Conservation (phyloP, 129 eudicot species). For the Lactuca sativa region DNA sequence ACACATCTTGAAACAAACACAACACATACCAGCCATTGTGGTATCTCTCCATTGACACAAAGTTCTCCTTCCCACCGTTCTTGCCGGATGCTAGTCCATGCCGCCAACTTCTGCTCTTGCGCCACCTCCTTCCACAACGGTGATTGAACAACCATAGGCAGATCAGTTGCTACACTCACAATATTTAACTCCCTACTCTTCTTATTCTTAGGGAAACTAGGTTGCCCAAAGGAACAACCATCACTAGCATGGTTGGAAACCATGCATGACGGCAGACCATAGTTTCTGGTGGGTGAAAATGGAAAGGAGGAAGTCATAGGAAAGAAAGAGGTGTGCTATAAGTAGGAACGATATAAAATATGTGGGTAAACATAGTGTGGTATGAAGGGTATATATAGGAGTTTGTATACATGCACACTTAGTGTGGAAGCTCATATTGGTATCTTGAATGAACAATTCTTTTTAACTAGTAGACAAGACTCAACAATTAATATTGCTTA, state of each 20-base stretch:
- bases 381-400: constrained; percentile 37
- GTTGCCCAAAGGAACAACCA: constrained; percentile 25
- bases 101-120: constrained; percentile 50
- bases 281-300: constrained; percentile 40
- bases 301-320: constrained; percentile 61
- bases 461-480: constrained; percentile 39
- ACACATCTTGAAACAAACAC: constrained; percentile 17
- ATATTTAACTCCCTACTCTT: constrained; percentile 24
- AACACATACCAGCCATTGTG: constrained; percentile 81
- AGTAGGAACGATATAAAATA: constrained; percentile 3
- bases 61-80: constrained; percentile 98
- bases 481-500: not conserved
- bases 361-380: constrained; percentile 15
- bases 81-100: constrained; percentile 82
- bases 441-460: constrained; percentile 45
- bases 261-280: constrained; percentile 18
- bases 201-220: constrained; percentile 1
- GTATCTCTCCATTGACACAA: constrained; percentile 73
- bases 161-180: constrained; percentile 50
- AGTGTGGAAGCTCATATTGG: constrained; percentile 27
- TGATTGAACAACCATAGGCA: constrained; percentile 29
- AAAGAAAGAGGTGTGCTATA: constrained; percentile 4
- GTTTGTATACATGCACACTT: constrained; percentile 18
- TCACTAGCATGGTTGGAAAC: constrained; percentile 8
- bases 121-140: constrained; percentile 30